Percentiles rank a stretch among this genome's conserved stretches.
Evolutionary conservation across 768 basidiomycete genomes (phyloP).

Genomic region (Mycena maculata): DNA sequence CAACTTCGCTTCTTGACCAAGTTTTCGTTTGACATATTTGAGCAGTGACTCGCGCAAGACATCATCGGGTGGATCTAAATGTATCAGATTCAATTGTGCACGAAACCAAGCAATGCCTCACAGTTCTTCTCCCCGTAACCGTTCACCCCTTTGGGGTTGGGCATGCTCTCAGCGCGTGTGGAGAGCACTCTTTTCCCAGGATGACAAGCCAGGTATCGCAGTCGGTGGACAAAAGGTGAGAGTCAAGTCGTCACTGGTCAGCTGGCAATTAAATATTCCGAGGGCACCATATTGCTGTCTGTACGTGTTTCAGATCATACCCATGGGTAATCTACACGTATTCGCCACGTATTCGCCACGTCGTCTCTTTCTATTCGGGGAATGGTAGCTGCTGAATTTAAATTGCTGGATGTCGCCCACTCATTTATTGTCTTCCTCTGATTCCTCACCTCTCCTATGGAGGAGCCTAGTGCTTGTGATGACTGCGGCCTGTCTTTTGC

Average conservation of each 20-base stretch:
- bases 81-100: no score
- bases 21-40: background rate
- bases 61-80: slow-evolving; percentile 4
- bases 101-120: background rate
- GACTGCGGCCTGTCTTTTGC: slow-evolving; percentile 1
- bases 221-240: no score
- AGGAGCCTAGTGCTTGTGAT: background rate
- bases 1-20: background rate
- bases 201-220: no score
- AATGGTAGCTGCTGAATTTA: no score
- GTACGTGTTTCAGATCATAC: background rate
- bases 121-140: background rate
- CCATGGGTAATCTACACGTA: background rate
- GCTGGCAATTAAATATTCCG: no score
- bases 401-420: background rate
- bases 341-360: background rate
- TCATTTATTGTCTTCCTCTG: background rate
- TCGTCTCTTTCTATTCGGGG: background rate
- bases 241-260: no score
- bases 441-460: background rate
- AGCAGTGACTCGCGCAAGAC: slow-evolving; percentile 1
- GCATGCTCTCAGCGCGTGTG: background rate
- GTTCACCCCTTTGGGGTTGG: background rate
- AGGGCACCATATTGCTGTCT: no score
- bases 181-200: no score